A percentile compares a stretch with the other conserved stretches of the same genome.
phyloP scores from a whole-genome alignment of 2,329 filamentous ascomycete species.

The Xylariales sp. region DNA sequence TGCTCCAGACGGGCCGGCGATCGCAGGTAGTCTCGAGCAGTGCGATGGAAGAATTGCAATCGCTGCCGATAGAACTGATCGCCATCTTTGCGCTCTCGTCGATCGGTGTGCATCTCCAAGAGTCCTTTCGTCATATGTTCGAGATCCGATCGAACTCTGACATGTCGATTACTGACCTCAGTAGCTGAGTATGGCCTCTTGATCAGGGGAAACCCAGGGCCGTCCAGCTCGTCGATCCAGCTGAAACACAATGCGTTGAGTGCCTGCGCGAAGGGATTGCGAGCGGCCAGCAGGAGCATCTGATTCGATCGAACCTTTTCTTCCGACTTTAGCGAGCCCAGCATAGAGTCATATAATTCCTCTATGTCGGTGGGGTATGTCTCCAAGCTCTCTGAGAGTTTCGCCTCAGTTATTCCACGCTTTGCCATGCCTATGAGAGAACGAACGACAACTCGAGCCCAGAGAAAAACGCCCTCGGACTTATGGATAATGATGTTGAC shows the following conservation, averaged over 20 bases:
- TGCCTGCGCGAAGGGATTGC: background rate
- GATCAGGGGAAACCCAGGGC: background rate
- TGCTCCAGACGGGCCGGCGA: background rate
- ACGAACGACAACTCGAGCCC: background rate
- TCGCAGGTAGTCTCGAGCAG: background rate
- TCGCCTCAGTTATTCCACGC: background rate
- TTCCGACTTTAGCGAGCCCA: background rate
- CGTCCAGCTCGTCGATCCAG: background rate
- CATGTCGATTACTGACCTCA: background rate
- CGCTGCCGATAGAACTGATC: conserved; percentile 4
- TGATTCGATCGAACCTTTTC: background rate
- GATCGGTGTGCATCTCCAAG: conserved; percentile 1
- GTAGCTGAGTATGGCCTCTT: background rate
- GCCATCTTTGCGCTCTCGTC: conserved; percentile 1
- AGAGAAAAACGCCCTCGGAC: conserved; percentile 1
- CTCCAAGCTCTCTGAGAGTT: background rate
- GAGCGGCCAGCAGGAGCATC: background rate
- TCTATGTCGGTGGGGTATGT: background rate
- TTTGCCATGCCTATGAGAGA: background rate
- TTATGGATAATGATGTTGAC: background rate
- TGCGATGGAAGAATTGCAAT: conserved; percentile 1
- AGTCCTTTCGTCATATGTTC: conserved; percentile 1
- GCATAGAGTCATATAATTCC: background rate
- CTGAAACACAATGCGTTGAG: conserved; percentile 1
- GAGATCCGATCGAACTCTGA: background rate